Evolutionary conservation across 208 protist genomes (phyloP).

Genomic region (Acanthamoeba sp.): DNA sequence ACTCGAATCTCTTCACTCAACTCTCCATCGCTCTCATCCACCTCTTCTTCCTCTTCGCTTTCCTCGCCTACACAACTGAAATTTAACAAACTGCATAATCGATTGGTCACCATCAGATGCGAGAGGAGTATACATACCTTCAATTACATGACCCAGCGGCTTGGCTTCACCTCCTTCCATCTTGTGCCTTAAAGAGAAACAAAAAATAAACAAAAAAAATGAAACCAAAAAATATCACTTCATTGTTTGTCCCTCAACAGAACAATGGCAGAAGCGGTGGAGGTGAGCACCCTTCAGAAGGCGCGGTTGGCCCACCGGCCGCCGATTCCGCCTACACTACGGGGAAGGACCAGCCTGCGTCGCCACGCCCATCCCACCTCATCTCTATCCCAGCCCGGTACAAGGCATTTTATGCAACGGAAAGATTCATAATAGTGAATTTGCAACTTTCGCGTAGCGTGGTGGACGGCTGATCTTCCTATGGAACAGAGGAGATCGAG

Average conservation of each 20-base stretch:
- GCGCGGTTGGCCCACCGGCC: conserved; percentile 18
- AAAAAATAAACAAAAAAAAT: neutral
- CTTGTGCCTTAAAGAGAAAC: neutral
- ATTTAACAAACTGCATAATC: neutral
- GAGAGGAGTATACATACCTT: neutral
- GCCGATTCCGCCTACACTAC: neutral
- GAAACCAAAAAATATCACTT: too few species aligned
- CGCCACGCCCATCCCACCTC: neutral
- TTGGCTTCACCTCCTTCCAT: neutral
- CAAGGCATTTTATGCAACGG: neutral
- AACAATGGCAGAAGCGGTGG: neutral
- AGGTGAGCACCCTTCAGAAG: conserved; percentile 29
- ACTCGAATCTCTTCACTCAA: neutral
- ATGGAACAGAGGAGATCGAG: conserved; percentile 63
- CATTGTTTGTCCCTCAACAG: too few species aligned
- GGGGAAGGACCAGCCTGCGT: neutral
- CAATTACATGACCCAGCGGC: neutral
- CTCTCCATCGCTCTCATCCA: neutral
- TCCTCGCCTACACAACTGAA: neutral
- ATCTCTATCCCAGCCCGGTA: neutral
- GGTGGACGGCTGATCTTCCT: too few species aligned
- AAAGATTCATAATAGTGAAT: too few species aligned
- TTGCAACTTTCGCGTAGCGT: too few species aligned
- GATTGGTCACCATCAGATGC: too few species aligned
- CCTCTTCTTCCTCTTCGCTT: conserved; percentile 14